Evolutionary conservation across 208 protist genomes (phyloP), one percentile per base, ranked within the genome.

Genomic region (Trypanosoma mega): DNA sequence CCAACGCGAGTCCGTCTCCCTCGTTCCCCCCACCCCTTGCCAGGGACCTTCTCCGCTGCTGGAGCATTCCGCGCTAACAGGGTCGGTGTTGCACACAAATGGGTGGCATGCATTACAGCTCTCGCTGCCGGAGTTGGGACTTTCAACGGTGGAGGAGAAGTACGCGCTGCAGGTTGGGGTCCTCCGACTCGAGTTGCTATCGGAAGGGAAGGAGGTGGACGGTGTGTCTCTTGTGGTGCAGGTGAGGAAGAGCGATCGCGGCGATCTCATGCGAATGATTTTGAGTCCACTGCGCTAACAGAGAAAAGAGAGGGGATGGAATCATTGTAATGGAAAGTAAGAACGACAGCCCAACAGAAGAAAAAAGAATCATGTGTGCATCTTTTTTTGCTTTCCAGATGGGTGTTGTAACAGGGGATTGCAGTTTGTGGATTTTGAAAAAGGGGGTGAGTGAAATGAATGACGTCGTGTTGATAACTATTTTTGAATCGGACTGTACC

Each of bases 81-180:
- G 26, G 2, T 11, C 23, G 4, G 34, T 16, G 31, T n/a, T 68
- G 20, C 30, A 18, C 1, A 26, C 60, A 44, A 54, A 45, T 14
- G 50, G 43, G 16, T 29, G 39, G 30, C 66, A 69, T 49, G 37
- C 26, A 26, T 26, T 73, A 47, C 31, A 63, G 5, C 29, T 64
- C 18, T 11, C 68, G 72, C n/a, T 71, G 59, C 18, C 47, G 53
- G 44, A 18, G 14, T 56, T 73, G 58, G 52, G 61, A 39, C 14
- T 72, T 20, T 56, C 55, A 0, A 41, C 4, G 1, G 37, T 79
- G 20, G 67, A 75, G 26, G 67, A 71, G 54, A 86, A 86, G 65
- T 80, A 87, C 50, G 44, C 87, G 2, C 54, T 80, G 11, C 83
- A 90, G 46, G 72, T 86, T 20, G 72, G 83, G 44, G 33, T 83